Evolutionary conservation across 148 eudicot genomes (phyloP).

Genomic region (Vaccinium macrocarpon): DNA sequence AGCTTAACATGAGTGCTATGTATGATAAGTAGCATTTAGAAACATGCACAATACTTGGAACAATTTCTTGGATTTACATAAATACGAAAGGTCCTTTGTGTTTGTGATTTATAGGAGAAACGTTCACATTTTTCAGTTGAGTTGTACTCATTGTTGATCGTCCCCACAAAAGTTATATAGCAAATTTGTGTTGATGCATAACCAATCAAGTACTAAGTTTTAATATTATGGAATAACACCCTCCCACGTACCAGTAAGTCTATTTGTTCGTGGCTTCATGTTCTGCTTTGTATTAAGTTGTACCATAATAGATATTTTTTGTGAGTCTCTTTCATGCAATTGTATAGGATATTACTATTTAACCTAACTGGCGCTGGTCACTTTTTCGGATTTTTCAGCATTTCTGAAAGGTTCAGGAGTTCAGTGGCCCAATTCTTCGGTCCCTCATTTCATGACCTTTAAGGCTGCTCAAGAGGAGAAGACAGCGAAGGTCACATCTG

Average conservation of each 20-base stretch:
- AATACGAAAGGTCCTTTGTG: not conserved
- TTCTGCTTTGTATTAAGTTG: not conserved
- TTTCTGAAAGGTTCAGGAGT: constrained; percentile 27
- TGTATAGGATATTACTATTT: too few relatives aligned
- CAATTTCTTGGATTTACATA: not conserved
- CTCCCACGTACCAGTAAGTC: not conserved
- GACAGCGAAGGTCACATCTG: constrained; percentile 5
- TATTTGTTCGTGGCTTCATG: not conserved
- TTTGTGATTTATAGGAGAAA: not conserved
- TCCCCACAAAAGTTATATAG: not conserved
- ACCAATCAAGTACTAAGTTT: not conserved
- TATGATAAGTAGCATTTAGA: not conserved
- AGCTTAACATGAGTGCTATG: not conserved
- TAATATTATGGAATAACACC: not conserved
- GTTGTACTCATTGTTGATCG: not conserved
- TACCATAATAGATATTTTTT: not conserved
- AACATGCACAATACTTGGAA: not conserved
- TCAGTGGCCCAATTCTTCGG: constrained; percentile 26
- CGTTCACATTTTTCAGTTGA: not conserved
- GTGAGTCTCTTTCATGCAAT: not conserved
- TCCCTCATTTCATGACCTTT: constrained; percentile 29
- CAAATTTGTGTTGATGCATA: not conserved
- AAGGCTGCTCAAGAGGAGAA: constrained; percentile 27
- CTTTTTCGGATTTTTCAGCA: constrained; percentile 14
- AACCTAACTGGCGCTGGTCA: constrained; percentile 8